A percentile compares a stretch with the other conserved stretches of the same genome.
These are phyloP conservation scores for Escovopsis sp. DNA, from an alignment of 2,329 filamentous ascomycete species.

Conservation along the genomic window DNA sequence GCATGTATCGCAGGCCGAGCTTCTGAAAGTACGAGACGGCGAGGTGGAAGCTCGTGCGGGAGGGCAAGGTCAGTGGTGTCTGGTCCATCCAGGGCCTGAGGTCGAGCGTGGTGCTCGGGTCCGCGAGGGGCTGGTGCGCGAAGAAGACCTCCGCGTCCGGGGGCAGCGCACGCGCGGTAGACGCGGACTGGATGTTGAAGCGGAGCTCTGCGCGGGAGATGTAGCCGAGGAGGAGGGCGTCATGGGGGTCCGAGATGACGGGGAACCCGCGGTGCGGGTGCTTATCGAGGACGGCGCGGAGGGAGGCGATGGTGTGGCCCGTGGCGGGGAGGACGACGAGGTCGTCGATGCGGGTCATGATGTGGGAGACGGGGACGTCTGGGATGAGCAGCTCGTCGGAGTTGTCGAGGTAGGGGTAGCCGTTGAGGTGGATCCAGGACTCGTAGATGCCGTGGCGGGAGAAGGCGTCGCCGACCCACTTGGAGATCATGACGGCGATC, in stretches of 20 bases:
- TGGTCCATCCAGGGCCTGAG: conserved; percentile 97
- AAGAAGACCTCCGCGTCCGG: conserved; percentile 71
- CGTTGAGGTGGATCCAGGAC: conserved; percentile 91
- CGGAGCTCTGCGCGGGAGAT: conserved; percentile 82
- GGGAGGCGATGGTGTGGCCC: conserved; percentile 68
- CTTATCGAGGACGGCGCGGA: conserved; percentile 53
- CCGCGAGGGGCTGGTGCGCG: conserved; percentile 64
- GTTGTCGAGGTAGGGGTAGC: conserved; percentile 90
- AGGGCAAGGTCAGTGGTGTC: conserved; percentile 81
- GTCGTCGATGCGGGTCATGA: conserved; percentile 90
- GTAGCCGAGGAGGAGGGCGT: conserved; percentile 75
- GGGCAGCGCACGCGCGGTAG: conserved; percentile 42
- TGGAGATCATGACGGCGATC: conserved; percentile 95
- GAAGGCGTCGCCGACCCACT: conserved; percentile 96
- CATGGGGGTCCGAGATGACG: conserved; percentile 62
- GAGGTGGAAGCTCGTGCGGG: conserved; percentile 62
- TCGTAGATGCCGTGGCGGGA: conserved; percentile 91
- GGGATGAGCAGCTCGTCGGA: conserved; percentile 67
- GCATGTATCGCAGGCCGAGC: conserved; percentile 75
- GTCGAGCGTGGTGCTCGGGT: conserved; percentile 66
- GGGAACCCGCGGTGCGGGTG: conserved; percentile 85
- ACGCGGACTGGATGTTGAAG: conserved; percentile 51
- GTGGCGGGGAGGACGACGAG: conserved; percentile 75
- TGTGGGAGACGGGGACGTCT: conserved; percentile 68
- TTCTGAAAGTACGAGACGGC: conserved; percentile 89